phyloP scores from a whole-genome alignment of 1,139 yeast species.

The Yamadazyma jaroonii region DNA sequence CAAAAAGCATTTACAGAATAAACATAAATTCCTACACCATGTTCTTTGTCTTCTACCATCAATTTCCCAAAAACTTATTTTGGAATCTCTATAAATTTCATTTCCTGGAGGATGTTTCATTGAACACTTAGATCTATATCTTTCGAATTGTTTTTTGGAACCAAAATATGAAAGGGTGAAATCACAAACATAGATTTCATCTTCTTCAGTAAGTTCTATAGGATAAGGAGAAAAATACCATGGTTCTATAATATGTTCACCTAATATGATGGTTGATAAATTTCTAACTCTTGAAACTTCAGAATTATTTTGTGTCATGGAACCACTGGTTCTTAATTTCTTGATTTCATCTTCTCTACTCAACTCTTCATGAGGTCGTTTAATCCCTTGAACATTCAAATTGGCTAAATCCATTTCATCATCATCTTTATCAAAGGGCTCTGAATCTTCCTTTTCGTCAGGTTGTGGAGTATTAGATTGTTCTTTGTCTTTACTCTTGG shows the following conservation, averaged over 20 bases:
- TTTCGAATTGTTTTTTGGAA: conserved; percentile 83
- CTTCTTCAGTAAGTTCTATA: conserved; percentile 87
- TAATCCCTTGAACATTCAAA: conserved; percentile 78
- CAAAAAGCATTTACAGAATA: conserved; percentile 80
- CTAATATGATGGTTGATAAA: conserved; percentile 72
- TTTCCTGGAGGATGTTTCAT: conserved; percentile 96
- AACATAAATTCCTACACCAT: conserved; percentile 94
- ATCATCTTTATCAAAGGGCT: conserved; percentile 31
- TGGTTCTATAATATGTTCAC: conserved; percentile 91
- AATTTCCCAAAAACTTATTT: conserved; percentile 81
- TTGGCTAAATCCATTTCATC: conserved; percentile 87
- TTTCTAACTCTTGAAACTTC: conserved; percentile 93
- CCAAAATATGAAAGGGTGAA: conserved; percentile 88
- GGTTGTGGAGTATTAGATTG: conserved; percentile 16
- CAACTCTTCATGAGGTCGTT: conserved; percentile 64
- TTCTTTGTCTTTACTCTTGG: conserved; percentile 8
- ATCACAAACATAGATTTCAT: conserved; percentile 85
- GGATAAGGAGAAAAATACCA: conserved; percentile 99
- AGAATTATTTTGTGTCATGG: conserved; percentile 89
- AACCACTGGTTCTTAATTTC: conserved; percentile 87
- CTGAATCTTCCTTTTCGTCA: conserved; percentile 18
- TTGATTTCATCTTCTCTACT: conserved; percentile 90
- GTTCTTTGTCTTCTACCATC: conserved; percentile 95
- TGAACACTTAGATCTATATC: conserved; percentile 84
- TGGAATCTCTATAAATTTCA: conserved; percentile 88